These are phyloP conservation scores for Luzula sylvatica DNA, from an alignment of 176 grass and related monocot species.

Conservation along the genomic window DNA sequence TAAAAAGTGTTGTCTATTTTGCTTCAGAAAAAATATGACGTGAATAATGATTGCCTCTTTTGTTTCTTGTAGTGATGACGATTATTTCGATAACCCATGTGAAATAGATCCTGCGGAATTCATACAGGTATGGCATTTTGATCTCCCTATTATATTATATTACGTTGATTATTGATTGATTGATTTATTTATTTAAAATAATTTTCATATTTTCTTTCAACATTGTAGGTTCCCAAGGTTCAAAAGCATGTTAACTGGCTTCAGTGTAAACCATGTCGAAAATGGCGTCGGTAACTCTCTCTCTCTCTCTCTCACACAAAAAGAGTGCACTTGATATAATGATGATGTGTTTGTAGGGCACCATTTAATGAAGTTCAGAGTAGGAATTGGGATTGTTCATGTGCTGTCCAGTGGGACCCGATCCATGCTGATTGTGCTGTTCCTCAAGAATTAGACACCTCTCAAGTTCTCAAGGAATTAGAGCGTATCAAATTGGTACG, in stretches of 20 bases:
- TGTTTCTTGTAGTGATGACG: constrained; percentile 33
- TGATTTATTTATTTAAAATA: too few species aligned
- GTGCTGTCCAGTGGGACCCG: constrained; percentile 63
- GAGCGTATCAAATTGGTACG: constrained; percentile 45
- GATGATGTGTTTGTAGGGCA: constrained; percentile 32
- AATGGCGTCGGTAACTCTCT: constrained; percentile 58
- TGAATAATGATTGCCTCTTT: too few species aligned
- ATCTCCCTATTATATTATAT: too few species aligned
- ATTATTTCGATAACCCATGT: constrained; percentile 28
- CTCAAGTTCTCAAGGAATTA: constrained; percentile 49
- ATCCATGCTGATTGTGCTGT: constrained; percentile 77
- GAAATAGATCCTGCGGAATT: constrained; percentile 42
- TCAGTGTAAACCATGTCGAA: constrained; percentile 61
- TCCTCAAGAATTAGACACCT: constrained; percentile 66
- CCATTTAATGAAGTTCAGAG: constrained; percentile 54
- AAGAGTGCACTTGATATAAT: too few species aligned
- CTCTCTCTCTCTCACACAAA: background rate
- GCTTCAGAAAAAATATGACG: too few species aligned
- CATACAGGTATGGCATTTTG: background rate
- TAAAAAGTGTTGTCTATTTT: too few species aligned
- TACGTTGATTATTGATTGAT: too few species aligned
- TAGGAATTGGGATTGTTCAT: constrained; percentile 61
- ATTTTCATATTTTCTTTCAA: too few species aligned
- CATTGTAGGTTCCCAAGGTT: constrained; percentile 18
- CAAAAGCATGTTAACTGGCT: constrained; percentile 44